Percentiles rank a stretch among this genome's conserved stretches.
Conservation (phyloP, 768 basidiomycete genomes). For the Suillus placidus region DNA sequence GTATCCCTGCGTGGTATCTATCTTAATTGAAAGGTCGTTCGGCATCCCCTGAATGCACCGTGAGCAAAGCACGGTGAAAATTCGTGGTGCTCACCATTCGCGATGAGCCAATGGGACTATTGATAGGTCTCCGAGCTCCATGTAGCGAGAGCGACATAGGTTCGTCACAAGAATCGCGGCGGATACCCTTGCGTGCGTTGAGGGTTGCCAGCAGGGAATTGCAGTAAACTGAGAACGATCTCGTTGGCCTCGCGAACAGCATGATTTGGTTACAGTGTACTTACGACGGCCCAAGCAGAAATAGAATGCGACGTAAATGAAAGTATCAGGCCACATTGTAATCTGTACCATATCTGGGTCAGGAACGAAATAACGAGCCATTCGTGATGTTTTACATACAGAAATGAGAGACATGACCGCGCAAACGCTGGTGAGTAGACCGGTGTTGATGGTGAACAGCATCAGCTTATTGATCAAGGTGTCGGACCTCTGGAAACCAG, state of each 20-base stretch:
- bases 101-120: conserved; percentile 9
- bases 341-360: conserved; percentile 36
- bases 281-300: conserved; percentile 57
- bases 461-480: conserved; percentile 53
- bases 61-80: background rate
- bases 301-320: conserved; percentile 57
- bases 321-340: conserved; percentile 45
- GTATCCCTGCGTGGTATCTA: conserved; percentile 60
- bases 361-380: background rate
- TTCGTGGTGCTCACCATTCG: conserved; percentile 15
- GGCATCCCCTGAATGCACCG: conserved; percentile 24
- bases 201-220: conserved; percentile 57
- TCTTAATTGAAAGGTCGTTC: conserved; percentile 62
- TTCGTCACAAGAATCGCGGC: conserved; percentile 16
- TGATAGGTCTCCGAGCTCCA: background rate
- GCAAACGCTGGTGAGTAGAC: conserved; percentile 39
- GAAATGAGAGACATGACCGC: conserved; percentile 55
- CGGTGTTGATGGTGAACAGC: conserved; percentile 46
- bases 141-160: conserved; percentile 9
- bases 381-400: conserved; percentile 27
- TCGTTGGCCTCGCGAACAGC: background rate
- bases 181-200: conserved; percentile 52
- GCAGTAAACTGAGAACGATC: conserved; percentile 45
- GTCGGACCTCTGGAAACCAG: conserved; percentile 51
- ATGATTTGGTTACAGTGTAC: conserved; percentile 23